phyloP scores from a whole-genome alignment of 2,329 filamentous ascomycete genomes.

The Fusarium odoratissimum region DNA sequence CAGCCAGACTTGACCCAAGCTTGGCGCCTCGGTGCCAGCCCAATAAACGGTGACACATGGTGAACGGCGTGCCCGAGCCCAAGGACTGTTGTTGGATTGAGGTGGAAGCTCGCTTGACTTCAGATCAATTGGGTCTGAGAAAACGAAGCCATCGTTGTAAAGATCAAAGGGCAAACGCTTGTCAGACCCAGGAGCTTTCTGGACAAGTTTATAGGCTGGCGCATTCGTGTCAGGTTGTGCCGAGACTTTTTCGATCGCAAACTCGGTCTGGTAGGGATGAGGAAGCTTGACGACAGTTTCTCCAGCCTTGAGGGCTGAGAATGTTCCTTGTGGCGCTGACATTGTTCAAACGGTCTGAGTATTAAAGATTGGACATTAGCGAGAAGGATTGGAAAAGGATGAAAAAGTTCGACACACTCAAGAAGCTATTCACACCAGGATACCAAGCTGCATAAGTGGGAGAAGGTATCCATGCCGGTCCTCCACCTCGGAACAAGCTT shows the following conservation, averaged over 20 bases:
- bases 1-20: slow-evolving; percentile 64
- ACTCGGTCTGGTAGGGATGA: slow-evolving; percentile 61
- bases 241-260: slow-evolving; percentile 52
- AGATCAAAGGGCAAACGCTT: slow-evolving; percentile 47
- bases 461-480: slow-evolving; percentile 9
- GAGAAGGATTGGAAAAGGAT: not conserved
- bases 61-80: slow-evolving; percentile 66
- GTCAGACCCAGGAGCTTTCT: slow-evolving; percentile 43
- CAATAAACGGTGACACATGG: slow-evolving; percentile 60
- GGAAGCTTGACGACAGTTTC: slow-evolving; percentile 61
- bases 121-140: slow-evolving; percentile 59
- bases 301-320: slow-evolving; percentile 42
- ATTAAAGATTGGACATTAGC: not conserved
- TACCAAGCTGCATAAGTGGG: slow-evolving; percentile 7
- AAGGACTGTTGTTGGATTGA: slow-evolving; percentile 65
- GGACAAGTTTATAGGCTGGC: slow-evolving; percentile 52
- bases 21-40: slow-evolving; percentile 55
- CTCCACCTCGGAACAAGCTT: slow-evolving; percentile 26
- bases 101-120: slow-evolving; percentile 62
- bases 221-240: slow-evolving; percentile 32
- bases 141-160: slow-evolving; percentile 53
- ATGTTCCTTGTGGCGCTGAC: slow-evolving; percentile 30
- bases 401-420: not conserved
- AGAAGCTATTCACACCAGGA: slow-evolving; percentile 40
- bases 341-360: slow-evolving; percentile 15